A percentile compares a stretch with the other conserved stretches of the same genome.
These are phyloP conservation scores for Chernovozyma sophiae-reginae DNA, from an alignment of 1,139 yeast species.

Conservation along the genomic window DNA sequence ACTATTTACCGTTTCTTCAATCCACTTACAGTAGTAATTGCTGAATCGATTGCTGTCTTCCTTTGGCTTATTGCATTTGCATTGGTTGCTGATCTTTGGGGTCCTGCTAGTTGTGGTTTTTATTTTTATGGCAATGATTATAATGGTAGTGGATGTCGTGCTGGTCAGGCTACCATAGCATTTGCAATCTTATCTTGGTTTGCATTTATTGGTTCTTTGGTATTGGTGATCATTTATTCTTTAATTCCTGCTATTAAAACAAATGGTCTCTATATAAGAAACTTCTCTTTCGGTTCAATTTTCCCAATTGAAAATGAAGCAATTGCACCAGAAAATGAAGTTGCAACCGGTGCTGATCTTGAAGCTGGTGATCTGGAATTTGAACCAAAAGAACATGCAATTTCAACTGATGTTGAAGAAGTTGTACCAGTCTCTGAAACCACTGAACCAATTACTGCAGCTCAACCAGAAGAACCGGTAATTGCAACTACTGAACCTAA, in stretches of 20 bases:
- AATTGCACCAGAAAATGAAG: neutral
- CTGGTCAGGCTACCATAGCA: conserved; percentile 27
- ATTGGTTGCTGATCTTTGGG: conserved; percentile 22
- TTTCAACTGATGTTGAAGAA: neutral
- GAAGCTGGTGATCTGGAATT: conserved; percentile 5
- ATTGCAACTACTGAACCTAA: no score
- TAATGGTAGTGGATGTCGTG: conserved; percentile 15
- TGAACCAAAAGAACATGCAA: conserved; percentile 2
- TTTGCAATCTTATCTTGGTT: conserved; percentile 28
- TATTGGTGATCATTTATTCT: conserved; percentile 17
- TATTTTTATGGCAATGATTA: conserved; percentile 2
- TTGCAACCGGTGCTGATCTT: conserved; percentile 1
- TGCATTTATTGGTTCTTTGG: conserved; percentile 20
- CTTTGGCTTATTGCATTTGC: conserved; percentile 18
- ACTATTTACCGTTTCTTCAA: conserved; percentile 12
- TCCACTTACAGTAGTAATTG: conserved; percentile 13
- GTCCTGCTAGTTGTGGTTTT: conserved; percentile 16
- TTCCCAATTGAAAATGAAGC: conserved; percentile 1
- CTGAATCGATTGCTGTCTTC: conserved; percentile 19
- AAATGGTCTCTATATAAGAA: neutral
- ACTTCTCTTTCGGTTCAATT: conserved; percentile 5
- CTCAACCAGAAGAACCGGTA: no score
- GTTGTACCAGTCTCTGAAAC: no score
- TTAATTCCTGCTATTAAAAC: conserved; percentile 16
- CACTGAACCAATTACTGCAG: no score